Base-by-base conservation (phyloP, 192 early-diverging fungal species). In the Dissophora globulifera region DNA sequence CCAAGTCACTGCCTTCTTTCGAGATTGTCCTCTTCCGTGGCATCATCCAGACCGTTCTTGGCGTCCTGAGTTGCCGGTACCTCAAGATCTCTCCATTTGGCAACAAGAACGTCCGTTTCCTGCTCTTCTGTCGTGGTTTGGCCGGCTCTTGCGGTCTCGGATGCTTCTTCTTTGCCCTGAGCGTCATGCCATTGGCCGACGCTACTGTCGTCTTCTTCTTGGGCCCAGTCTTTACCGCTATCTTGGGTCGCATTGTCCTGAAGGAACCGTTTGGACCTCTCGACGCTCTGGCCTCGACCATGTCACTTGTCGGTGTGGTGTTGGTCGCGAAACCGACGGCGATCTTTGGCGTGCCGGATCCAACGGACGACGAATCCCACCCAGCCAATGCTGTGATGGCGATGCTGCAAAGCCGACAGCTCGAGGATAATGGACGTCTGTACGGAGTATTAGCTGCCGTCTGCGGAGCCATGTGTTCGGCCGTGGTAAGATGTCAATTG, bases 161-260 rank as follows among this genome's bases (percentile, higher is more conserved):
- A 0, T 83, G 85, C 15, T 92, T 90, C 75, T 94, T 93, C 67
- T 91, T 85, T 57, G 87, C 86, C 2, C 59, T 93, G 13, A 86
- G 90, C 12, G 74, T 86, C 38, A 79, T 92, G 72, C 86, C 90
- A 3, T 66, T 93, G 45, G 91, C 85, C 1, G 93, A 93, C 69
- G 90, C 90, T 22, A 93, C 90, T 11, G 90, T 91, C 4, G 78
- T 93, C 10, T 94, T 93, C 59, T 94, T 93, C 62, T 86, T 89
- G 7, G 86, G 85, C 12, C 92, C 93, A 3, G 85, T 86, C n/a
- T 91, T 94, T 65, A 92, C 90, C 17, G 89, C 91, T 0, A 67
- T 94, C 23, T 68, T 92, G 51, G 93, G 88, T 0, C 58, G 80
- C 41, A 42, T 86, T 51, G 79, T 82, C 43, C 75, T 94, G 1